These are phyloP conservation scores for Lachnellula hyalina DNA, from an alignment of 2,329 filamentous ascomycete genomes.

Conservation along the genomic window DNA sequence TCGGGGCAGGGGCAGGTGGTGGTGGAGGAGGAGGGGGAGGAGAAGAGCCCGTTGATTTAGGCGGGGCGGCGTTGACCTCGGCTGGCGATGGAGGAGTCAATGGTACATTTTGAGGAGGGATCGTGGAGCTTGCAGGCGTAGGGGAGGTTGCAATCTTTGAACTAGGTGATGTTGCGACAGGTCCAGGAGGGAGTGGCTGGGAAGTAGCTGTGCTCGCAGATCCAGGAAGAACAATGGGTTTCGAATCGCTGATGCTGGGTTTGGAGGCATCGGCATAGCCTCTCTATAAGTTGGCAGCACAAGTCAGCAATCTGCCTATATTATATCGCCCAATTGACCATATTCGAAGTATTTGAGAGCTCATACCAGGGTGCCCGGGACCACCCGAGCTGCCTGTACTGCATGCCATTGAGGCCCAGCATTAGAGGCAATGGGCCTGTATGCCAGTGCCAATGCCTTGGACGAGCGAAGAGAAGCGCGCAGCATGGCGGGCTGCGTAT, in stretches of 20 bases:
- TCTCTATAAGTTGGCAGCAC: conserved; percentile 40
- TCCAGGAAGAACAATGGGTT: conserved; percentile 47
- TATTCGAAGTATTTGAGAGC: conserved; percentile 9
- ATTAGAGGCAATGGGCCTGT: conserved; percentile 47
- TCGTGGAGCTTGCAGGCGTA: conserved; percentile 30
- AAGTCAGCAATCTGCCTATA: conserved; percentile 7
- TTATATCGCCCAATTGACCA: conserved; percentile 6
- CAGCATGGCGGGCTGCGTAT: conserved; percentile 56
- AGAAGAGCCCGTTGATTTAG: conserved; percentile 23
- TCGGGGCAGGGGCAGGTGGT: conserved; percentile 36
- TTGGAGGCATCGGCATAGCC: conserved; percentile 52
- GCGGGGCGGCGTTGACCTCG: conserved; percentile 33
- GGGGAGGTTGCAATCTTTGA: conserved; percentile 9
- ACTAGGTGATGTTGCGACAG: conserved; percentile 18
- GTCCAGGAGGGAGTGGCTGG: conserved; percentile 34
- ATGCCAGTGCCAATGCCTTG: conserved; percentile 53
- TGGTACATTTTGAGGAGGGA: conserved; percentile 44
- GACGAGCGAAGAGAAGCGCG: conserved; percentile 63
- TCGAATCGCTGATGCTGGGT: conserved; percentile 41
- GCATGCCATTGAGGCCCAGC: conserved; percentile 55
- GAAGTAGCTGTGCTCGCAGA: conserved; percentile 35
- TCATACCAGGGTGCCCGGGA: conserved; percentile 33
- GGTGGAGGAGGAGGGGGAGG: conserved; percentile 33
- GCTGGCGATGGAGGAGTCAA: conserved; percentile 39
- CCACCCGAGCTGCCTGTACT: conserved; percentile 35